Base-by-base conservation (phyloP, 768 basidiomycete genomes). In the Myochromella boudieri region DNA sequence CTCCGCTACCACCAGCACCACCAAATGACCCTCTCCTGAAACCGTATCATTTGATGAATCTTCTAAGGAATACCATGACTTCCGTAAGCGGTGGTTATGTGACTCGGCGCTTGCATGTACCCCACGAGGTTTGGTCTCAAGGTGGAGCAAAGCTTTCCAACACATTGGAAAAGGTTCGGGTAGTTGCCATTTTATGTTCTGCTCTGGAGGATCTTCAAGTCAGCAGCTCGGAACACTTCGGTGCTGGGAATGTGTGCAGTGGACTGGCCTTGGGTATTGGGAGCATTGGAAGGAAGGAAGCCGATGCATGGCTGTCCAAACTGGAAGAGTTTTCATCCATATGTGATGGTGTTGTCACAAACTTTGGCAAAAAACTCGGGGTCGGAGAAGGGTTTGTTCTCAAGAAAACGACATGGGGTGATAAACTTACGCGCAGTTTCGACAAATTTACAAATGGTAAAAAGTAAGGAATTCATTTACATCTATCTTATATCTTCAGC, bases 1-100 rank as follows among this genome's bases (percentile, higher is more conserved):
- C 91, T 2, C 87, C 90, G 3, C 74, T 91, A 28, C 91, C 91
- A 5, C 81, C 86, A 2, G 65, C 74, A 12, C 76, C 87, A 18
- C 91, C 91, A 5, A 68, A 71, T 4, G 88, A 92, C 55, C 74
- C 85, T 18, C 70, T 90, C 39, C 77, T 89, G 33, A 86, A 92
- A 57, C 93, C 93, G 8, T 95, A 94, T 61, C 87, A 93, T 62
- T 78, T 95, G 78, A 94, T 95, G 91, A 72, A 74, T 50, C 77
- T 91, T 18, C 70, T 95, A 28, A 76, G 83, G 49, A 80, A 72
- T 42, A 91, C 91, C 21, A 95, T 95, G 82, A 77, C 73, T 28
- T 83, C 82, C 28, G 74, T 77, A 50, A 82, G 86, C 3, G 93
- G 93, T n/a, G 91, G 90, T 25, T 95, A 94, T 63, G 72, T 95